phyloP scores from a whole-genome alignment of 495 filamentous ascomycete species.

The Stereocaulon alpinum region DNA sequence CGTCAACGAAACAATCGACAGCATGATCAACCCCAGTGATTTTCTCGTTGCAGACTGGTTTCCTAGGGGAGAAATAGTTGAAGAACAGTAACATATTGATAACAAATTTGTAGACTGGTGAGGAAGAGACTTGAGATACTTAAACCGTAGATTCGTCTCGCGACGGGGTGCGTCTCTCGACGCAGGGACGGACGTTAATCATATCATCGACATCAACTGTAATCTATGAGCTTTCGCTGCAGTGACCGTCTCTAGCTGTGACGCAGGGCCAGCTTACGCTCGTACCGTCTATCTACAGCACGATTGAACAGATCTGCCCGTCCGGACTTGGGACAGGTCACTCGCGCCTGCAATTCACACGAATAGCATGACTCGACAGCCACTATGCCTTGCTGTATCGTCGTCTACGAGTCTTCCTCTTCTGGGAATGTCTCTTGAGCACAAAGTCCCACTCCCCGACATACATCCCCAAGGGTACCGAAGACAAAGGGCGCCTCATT shows the following conservation, averaged over 20 bases:
- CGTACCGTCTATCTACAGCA: neutral
- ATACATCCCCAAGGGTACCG: neutral
- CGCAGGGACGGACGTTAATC: no score
- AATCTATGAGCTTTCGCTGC: no score
- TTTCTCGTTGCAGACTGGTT: constrained; percentile 15
- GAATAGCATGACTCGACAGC: neutral
- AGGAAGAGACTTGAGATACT: constrained; percentile 19
- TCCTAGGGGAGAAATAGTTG: constrained; percentile 18
- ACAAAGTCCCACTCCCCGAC: neutral
- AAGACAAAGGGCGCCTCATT: constrained; percentile 3
- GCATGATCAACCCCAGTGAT: constrained; percentile 1
- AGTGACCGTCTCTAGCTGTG: no score
- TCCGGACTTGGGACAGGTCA: neutral
- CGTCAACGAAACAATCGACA: constrained; percentile 16
- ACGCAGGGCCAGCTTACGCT: neutral
- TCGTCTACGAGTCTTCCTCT: constrained; percentile 3
- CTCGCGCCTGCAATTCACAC: neutral
- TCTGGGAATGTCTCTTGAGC: neutral
- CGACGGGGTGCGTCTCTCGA: no score
- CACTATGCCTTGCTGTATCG: neutral
- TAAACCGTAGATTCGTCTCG: constrained; percentile 21
- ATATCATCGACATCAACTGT: no score
- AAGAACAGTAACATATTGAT: constrained; percentile 20
- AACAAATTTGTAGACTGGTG: constrained; percentile 19
- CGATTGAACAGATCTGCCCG: neutral